Conservation (phyloP, 1,284 basidiomycete species). For the Schizophyllum amplum region DNA sequence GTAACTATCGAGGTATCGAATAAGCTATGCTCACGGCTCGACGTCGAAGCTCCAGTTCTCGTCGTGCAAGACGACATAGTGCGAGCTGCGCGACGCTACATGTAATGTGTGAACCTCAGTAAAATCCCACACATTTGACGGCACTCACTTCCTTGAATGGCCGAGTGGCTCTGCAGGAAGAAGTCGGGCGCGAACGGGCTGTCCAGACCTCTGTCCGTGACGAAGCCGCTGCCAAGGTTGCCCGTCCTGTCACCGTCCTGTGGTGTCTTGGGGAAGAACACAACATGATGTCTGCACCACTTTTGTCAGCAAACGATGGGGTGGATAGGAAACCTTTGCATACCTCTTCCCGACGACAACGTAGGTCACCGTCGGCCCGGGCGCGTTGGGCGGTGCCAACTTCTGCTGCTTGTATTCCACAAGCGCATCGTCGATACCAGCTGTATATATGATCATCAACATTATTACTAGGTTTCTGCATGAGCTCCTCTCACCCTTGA, state of each 20-base stretch:
- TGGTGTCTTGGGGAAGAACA: constrained; percentile 8
- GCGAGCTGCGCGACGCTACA: constrained; percentile 12
- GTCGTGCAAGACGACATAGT: constrained; percentile 11
- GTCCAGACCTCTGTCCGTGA: constrained; percentile 19
- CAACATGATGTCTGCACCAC: constrained; percentile 9
- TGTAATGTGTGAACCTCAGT: neutral
- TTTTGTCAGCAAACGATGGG: neutral
- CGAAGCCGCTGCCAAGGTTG: constrained; percentile 23
- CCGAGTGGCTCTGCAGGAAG: constrained; percentile 29
- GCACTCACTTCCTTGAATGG: constrained; percentile 26
- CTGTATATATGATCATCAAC: neutral
- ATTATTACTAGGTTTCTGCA: no score
- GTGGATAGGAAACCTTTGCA: constrained; percentile 5
- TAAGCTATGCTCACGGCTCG: neutral
- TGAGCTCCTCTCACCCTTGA: constrained; percentile 18
- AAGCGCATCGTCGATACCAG: neutral
- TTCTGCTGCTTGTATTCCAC: neutral
- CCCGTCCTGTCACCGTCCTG: constrained; percentile 13
- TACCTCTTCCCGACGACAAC: constrained; percentile 32
- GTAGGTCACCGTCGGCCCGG: constrained; percentile 21
- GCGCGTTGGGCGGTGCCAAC: neutral
- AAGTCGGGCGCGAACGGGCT: constrained; percentile 26
- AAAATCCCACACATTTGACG: constrained; percentile 6
- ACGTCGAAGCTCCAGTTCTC: constrained; percentile 6
- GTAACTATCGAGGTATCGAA: constrained; percentile 2